Evolutionary conservation across 2,329 filamentous ascomycete genomes (phyloP), one percentile per base, ranked within the genome.

Genomic region (Fusarium albidum): DNA sequence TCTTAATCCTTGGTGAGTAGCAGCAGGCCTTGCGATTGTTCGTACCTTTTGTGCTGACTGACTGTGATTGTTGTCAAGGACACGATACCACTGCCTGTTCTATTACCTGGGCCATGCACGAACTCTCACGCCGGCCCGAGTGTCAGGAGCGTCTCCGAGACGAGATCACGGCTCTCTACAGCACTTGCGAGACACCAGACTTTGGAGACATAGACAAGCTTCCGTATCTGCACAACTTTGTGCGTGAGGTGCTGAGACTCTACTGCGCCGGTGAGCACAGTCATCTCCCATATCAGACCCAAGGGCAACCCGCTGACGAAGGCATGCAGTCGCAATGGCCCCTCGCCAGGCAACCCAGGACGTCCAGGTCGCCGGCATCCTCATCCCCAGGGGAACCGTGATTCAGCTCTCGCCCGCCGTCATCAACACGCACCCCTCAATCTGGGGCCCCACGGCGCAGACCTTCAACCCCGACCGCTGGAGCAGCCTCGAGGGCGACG

Each of bases 11-110:
- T 12, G 77, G 76, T 31, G 48, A 46, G 55, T n/a, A 43, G n/a
- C 2, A 25, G 25, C 2, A 25, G 25, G 12, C 9, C 5, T 26
- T 10, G 11, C 3, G 3, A 14, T 17, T 3, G 18, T 12, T 29
- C 10, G 5, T 3, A 6, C 7, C 21, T 21, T 21, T 5, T n/a
- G n/a, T n/a, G n/a, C n/a, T 17, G 32, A 47, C 13, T 40, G 28
- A 43, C 28, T 4, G 29, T 29, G 17, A 11, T 14, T 32, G 18
- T n/a, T n/a, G 10, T 6, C n/a, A n/a, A 61, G 63, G 67, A 35
- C 75, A 79, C 49, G 77, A 80, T 48, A 79, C 77, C 0, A 79
- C 77, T 1, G 76, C 77, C 4, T 72, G 71, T 7, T 64, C 74
- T 0, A 70, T 79, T 57, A 73, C 71, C 3, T 79, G 77, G 77